phyloP scores from a whole-genome alignment of 1,284 basidiomycete genomes.

The Cutaneotrichosporon cavernicola region DNA sequence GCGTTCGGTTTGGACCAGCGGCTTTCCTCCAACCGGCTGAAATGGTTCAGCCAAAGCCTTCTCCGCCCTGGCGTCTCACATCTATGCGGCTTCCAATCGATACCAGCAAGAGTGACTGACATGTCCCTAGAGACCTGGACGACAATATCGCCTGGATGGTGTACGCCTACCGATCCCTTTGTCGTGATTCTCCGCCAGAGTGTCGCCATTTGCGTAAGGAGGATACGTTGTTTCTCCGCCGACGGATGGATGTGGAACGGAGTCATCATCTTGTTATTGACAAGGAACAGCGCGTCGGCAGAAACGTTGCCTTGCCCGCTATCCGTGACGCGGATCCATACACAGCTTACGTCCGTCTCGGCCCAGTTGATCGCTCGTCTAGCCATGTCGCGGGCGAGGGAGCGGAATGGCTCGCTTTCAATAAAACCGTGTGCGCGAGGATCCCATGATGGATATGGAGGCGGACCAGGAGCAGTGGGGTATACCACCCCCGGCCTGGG shows the following conservation, averaged over 20 bases:
- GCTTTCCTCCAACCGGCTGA: background rate
- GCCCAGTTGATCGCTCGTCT: background rate
- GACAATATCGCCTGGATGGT: background rate
- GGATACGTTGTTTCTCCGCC: background rate
- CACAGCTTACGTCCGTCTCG: background rate
- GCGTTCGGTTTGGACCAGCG: background rate
- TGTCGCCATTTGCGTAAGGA: background rate
- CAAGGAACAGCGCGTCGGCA: background rate
- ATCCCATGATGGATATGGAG: background rate
- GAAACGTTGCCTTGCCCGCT: background rate
- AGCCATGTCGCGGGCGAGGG: background rate
- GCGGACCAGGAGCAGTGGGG: background rate
- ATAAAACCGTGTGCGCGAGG: background rate
- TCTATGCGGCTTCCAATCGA: background rate
- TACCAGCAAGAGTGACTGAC: background rate
- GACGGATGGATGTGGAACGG: background rate
- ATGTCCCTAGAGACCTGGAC: background rate
- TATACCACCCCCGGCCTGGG: background rate
- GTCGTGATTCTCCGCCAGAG: background rate
- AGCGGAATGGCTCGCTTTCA: background rate
- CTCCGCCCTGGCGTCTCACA: background rate
- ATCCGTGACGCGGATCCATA: background rate
- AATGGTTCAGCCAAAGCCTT: background rate
- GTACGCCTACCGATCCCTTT: background rate
- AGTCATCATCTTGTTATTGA: background rate